These are phyloP conservation scores for Diaporthe amygdali DNA, from an alignment of 2,329 filamentous ascomycete species.

Conservation along the genomic window DNA sequence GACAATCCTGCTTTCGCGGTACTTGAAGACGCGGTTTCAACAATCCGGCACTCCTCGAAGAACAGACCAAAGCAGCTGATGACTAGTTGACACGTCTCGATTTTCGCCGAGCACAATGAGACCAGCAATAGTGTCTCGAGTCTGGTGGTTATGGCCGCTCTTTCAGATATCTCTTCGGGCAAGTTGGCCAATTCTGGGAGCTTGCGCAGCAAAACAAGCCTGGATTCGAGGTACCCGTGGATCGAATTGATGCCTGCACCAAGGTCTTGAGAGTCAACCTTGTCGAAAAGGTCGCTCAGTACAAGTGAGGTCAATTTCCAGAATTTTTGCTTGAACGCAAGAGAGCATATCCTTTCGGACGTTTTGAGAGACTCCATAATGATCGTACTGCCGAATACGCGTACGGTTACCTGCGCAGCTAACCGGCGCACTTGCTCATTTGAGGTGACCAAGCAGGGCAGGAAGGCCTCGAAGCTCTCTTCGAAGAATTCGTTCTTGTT, in stretches of 20 bases:
- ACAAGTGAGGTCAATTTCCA: slow-evolving; percentile 59
- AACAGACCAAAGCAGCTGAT: slow-evolving; percentile 66
- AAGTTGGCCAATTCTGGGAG: slow-evolving; percentile 59
- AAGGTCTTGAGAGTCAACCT: slow-evolving; percentile 47
- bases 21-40: slow-evolving; percentile 54
- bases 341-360: slow-evolving; percentile 42
- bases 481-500: slow-evolving; percentile 45
- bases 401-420: slow-evolving; percentile 52
- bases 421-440: slow-evolving; percentile 55
- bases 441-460: slow-evolving; percentile 59
- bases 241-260: slow-evolving; percentile 52
- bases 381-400: slow-evolving; percentile 48
- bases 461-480: slow-evolving; percentile 55
- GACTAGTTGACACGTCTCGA: slow-evolving; percentile 69
- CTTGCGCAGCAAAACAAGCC: slow-evolving; percentile 54
- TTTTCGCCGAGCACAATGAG: slow-evolving; percentile 68
- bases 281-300: slow-evolving; percentile 55
- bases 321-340: slow-evolving; percentile 48
- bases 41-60: slow-evolving; percentile 64
- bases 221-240: slow-evolving; percentile 61
- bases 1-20: slow-evolving; percentile 53
- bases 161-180: slow-evolving; percentile 59
- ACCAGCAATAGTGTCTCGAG: slow-evolving; percentile 68
- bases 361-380: slow-evolving; percentile 42
- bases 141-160: slow-evolving; percentile 56